phyloP scores from a whole-genome alignment of 176 grass and related monocot genomes.

The Saccharum spontaneum region DNA sequence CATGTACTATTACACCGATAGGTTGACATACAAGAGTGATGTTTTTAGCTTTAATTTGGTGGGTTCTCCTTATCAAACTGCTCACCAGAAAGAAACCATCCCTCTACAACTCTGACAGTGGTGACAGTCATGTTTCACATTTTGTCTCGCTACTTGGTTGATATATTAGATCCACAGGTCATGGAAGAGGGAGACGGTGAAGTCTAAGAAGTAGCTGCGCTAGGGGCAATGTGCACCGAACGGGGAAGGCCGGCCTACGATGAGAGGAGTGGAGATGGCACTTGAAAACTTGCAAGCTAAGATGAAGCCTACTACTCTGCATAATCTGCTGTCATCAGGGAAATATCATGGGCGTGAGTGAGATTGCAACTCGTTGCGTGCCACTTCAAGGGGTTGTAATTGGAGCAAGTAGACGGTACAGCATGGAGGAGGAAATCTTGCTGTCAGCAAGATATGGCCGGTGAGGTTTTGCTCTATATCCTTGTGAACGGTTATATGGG shows the following conservation, averaged over 20 bases:
- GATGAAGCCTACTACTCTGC: no score
- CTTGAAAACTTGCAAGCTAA: background rate
- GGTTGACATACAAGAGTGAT: background rate
- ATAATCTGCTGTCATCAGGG: no score
- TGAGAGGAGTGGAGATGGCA: slow-evolving; percentile 20
- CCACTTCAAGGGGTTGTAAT: background rate
- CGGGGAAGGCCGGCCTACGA: slow-evolving; percentile 31
- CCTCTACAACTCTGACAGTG: background rate
- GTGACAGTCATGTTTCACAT: background rate
- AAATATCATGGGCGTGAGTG: no score
- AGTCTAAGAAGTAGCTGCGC: slow-evolving; percentile 29
- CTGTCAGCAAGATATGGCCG: slow-evolving; percentile 22
- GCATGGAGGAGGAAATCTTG: slow-evolving; percentile 38
- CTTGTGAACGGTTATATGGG: no score
- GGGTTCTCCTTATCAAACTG: background rate
- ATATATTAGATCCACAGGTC: background rate
- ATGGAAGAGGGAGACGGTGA: background rate
- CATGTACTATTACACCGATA: background rate
- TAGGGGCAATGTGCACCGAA: slow-evolving; percentile 22
- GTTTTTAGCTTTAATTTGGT: background rate
- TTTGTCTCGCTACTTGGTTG: background rate
- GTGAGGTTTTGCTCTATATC: background rate
- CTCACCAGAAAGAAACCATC: slow-evolving; percentile 7
- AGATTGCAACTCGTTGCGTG: no score
- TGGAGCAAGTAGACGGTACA: slow-evolving; percentile 22